Evolutionary conservation across 306 rosid species (phyloP), one percentile per base, ranked within the genome.

Genomic region (Hylodesmum podocarpum): DNA sequence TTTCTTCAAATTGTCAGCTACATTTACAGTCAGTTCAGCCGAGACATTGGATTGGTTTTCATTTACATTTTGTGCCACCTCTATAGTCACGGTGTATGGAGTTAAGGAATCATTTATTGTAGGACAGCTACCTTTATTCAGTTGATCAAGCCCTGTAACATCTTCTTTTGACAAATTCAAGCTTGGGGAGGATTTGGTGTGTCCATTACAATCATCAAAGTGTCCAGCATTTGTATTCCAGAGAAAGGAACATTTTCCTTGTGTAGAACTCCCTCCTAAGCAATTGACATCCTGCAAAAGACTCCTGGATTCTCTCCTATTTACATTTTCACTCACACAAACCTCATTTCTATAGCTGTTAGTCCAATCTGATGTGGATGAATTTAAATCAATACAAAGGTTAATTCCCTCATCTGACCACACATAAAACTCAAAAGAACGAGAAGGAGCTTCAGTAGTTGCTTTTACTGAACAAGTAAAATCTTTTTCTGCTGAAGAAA

Each of bases 281-380:
- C 54, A 69, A 36, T 80, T 66, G 47, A 88, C 78, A 82, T 87
- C 87, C 75, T 77, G 81, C 72, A 66, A 77, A 79, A 80, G 82
- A 78, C 85, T 84, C 76, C 74, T 8, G 11, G 76, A 68, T 68
- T 78, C 76, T 37, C 81, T 87, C 66, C 65, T 46, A 18, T 61
- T 71, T 36, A 82, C 31, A 40, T 78, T 82, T 65, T 88, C 82
- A 24, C 80, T 75, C 34, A 70, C 39, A 33, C 71, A 65, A 64
- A 87, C 89, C 82, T 92, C 96, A 25, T 78, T 85, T 58, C 71
- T 85, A 68, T 88, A 88, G 63, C 55, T 88, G 25, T 84, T 55
- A 22, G 86, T 65, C 96, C 96, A 92, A 55, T 92, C 89, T 31
- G 87, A 90, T n/a, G 86, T 90, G 73, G 85, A 88, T 28, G 93